phyloP scores from a whole-genome alignment of 306 rosid species.

The Quercus mongolica region DNA sequence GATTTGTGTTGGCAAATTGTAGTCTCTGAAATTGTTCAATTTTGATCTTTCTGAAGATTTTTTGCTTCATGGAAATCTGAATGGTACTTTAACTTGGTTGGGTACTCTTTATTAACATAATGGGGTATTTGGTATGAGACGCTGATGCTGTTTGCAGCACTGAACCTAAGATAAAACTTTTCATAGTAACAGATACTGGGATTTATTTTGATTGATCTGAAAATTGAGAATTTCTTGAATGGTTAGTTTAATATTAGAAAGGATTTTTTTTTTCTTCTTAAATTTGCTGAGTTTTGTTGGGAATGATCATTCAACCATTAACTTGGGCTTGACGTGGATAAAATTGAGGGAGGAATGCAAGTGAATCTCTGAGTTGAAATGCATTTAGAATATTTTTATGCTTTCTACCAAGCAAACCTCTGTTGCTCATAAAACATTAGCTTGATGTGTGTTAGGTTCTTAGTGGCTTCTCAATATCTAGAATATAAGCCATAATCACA shows the following conservation, averaged over 20 bases:
- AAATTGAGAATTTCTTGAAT: background rate
- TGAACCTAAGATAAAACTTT: slow-evolving; percentile 5
- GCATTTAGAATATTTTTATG: background rate
- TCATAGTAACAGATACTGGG: slow-evolving; percentile 1
- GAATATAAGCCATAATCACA: background rate
- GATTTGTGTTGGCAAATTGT: background rate
- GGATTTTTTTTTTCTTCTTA: background rate
- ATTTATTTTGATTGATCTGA: background rate
- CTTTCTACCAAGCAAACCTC: background rate
- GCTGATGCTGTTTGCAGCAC: slow-evolving; percentile 9
- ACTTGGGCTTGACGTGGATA: background rate
- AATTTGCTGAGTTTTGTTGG: background rate
- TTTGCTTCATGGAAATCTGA: background rate
- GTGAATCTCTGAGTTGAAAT: background rate
- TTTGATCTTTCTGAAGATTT: slow-evolving; percentile 4
- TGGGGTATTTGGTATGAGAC: background rate
- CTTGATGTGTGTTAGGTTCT: background rate
- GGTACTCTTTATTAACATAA: background rate
- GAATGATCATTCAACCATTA: background rate
- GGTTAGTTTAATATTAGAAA: background rate
- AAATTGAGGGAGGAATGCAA: background rate
- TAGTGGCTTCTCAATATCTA: background rate
- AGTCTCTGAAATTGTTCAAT: slow-evolving; percentile 11
- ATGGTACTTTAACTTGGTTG: slow-evolving; percentile 11
- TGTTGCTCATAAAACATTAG: background rate